Conservation (phyloP, 495 filamentous ascomycete genomes). For the Xylaria cubensis region DNA sequence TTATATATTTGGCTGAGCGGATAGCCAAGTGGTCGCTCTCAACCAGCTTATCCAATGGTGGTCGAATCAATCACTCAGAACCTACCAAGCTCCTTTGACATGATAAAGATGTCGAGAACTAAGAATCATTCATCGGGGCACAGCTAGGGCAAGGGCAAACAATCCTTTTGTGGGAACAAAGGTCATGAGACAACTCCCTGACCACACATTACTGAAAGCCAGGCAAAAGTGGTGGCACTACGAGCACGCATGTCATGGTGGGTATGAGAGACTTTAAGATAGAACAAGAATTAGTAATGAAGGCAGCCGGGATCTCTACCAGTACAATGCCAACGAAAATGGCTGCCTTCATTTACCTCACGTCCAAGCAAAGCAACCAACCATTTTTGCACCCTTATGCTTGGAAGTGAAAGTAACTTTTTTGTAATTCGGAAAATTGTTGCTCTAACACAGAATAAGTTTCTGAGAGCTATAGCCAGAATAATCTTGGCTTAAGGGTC, state of each 20-base stretch:
- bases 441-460: constrained; percentile 30
- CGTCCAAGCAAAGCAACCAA: constrained; percentile 24
- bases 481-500: constrained; percentile 28
- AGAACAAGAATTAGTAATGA: constrained; percentile 20
- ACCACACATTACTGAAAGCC: too few species aligned
- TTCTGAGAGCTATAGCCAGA: constrained; percentile 38
- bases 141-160: not conserved
- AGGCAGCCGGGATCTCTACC: constrained; percentile 29
- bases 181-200: not conserved
- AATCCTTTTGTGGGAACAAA: constrained; percentile 11
- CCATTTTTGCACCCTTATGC: constrained; percentile 28
- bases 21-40: not conserved
- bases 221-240: not conserved
- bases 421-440: constrained; percentile 39
- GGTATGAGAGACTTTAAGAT: not conserved
- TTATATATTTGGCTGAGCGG: not conserved
- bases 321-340: constrained; percentile 32
- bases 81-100: not conserved
- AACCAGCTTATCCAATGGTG: too few species aligned
- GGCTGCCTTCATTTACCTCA: constrained; percentile 29
- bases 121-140: not conserved
- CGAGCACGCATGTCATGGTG: constrained; percentile 9
- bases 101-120: not conserved
- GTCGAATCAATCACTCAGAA: not conserved
- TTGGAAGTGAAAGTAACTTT: constrained; percentile 41